phyloP scores from a whole-genome alignment of 1,284 basidiomycete genomes.

The Microstroma glucosiphilum region DNA sequence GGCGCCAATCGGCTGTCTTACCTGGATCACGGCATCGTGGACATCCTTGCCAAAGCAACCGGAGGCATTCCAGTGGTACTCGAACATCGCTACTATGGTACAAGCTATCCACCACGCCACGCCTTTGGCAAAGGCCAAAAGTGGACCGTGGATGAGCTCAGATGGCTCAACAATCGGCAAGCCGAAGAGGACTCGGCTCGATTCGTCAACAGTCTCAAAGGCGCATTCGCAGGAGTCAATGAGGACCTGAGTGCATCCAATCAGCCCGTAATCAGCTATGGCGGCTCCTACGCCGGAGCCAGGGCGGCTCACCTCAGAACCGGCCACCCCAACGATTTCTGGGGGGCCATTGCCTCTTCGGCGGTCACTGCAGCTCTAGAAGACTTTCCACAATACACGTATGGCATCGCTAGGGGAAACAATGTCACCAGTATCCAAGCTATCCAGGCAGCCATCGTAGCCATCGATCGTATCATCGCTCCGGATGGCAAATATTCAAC shows the following conservation, averaged over 20 bases:
- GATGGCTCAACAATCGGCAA: constrained; percentile 82
- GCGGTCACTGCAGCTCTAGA: constrained; percentile 46
- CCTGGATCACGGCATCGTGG: constrained; percentile 63
- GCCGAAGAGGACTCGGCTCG: constrained; percentile 84
- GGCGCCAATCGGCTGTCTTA: constrained; percentile 38
- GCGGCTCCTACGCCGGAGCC: constrained; percentile 77
- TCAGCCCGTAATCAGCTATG: constrained; percentile 90
- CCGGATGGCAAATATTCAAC: constrained; percentile 18
- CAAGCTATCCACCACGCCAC: constrained; percentile 69
- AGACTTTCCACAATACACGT: constrained; percentile 63
- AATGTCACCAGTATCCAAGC: constrained; percentile 66
- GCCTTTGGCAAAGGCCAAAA: constrained; percentile 60
- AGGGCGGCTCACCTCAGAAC: constrained; percentile 85
- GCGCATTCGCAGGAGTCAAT: constrained; percentile 62
- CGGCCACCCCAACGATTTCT: constrained; percentile 79
- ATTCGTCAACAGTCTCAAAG: constrained; percentile 71
- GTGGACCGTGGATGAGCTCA: constrained; percentile 54
- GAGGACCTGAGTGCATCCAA: constrained; percentile 23
- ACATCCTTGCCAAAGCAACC: constrained; percentile 74
- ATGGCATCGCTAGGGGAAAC: constrained; percentile 71
- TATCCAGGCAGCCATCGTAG: constrained; percentile 57
- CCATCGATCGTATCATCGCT: constrained; percentile 37
- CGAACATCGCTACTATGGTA: constrained; percentile 61
- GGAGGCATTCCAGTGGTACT: constrained; percentile 77
- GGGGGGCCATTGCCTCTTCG: constrained; percentile 76